Evolutionary conservation across 192 early-diverging fungal species (phyloP).

Genomic region (Phlyctochytrium bullatum): DNA sequence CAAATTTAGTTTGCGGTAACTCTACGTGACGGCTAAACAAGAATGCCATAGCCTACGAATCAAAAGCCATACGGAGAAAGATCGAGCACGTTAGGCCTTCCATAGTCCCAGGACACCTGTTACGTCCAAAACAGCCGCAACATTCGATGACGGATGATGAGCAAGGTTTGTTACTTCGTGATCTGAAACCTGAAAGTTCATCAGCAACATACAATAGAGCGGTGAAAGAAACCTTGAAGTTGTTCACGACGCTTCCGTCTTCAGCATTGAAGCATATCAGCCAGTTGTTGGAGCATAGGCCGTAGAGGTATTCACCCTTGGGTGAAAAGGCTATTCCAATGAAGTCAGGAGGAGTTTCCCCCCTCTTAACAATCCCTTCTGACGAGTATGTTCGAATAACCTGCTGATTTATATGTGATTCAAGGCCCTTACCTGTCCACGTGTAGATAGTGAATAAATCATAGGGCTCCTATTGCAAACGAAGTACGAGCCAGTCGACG

Average conservation of each 20-base stretch:
- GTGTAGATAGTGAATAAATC: constrained; percentile 66
- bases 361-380: constrained; percentile 25
- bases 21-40: no score
- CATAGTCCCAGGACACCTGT: no score
- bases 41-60: no score
- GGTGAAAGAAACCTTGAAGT: neutral
- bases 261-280: constrained; percentile 70
- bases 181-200: constrained; percentile 46
- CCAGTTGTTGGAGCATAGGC: constrained; percentile 65
- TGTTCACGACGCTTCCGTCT: constrained; percentile 28
- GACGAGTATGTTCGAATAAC: constrained; percentile 45
- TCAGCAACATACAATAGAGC: neutral
- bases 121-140: constrained; percentile 69
- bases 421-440: constrained; percentile 50
- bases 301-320: constrained; percentile 80
- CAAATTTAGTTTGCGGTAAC: no score
- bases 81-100: no score
- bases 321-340: constrained; percentile 62
- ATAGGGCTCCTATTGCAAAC: constrained; percentile 76
- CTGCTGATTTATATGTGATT: constrained; percentile 13
- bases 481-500: constrained; percentile 64
- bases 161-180: constrained; percentile 74
- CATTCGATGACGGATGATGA: constrained; percentile 82
- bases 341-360: constrained; percentile 46
- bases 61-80: no score